Base-by-base conservation (phyloP, 2,329 filamentous ascomycete species). In the Xylariaceae sp. region DNA sequence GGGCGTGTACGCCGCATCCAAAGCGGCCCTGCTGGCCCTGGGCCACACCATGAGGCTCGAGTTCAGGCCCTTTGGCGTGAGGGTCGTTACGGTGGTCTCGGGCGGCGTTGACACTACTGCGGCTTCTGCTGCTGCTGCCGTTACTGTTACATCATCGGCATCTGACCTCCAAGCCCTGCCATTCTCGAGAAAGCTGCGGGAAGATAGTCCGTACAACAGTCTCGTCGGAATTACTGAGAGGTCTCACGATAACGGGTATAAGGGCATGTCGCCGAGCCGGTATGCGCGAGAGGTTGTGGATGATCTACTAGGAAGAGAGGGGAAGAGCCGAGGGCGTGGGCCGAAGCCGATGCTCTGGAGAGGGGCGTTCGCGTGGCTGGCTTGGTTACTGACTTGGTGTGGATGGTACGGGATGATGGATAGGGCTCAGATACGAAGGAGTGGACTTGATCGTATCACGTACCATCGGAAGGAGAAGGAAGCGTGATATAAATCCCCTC, bases 391-490 rank as follows among this genome's bases (percentile, higher is more conserved):
- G 6, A 35, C 33, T 24, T 35, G 18, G 18, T 15, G 26, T 14
- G 33, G 33, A 6, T 35, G 33, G 33, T 19, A 27, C 14, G 33
- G 33, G 11, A 35, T 35, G 21, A 24, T 35, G 33, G 33, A 35
- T 35, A 15, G 13, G 4, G 33, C 21, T 12, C 33, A 35, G 18
- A 26, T 24, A 4, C 18, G 17, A 18, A 26, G 18, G 19, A 35
- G 33, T 26, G 33, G 19, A 13, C 15, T 35, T 12, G 15, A 5
- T 26, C 9, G 9, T n/a, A 35, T 35, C 7, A 18, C 21, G 21
- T 24, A 6, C 21, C 21, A 6, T 24, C 11, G 21, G n/a, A n/a
- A n/a, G n/a, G n/a, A n/a, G n/a, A n/a, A n/a, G n/a, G n/a, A n/a
- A n/a, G n/a, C n/a, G n/a, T n/a, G n/a, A n/a, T n/a, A n/a, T n/a